These are phyloP conservation scores for Yamadazyma insecticola DNA, from an alignment of 805 yeast genomes.

Conservation along the genomic window DNA sequence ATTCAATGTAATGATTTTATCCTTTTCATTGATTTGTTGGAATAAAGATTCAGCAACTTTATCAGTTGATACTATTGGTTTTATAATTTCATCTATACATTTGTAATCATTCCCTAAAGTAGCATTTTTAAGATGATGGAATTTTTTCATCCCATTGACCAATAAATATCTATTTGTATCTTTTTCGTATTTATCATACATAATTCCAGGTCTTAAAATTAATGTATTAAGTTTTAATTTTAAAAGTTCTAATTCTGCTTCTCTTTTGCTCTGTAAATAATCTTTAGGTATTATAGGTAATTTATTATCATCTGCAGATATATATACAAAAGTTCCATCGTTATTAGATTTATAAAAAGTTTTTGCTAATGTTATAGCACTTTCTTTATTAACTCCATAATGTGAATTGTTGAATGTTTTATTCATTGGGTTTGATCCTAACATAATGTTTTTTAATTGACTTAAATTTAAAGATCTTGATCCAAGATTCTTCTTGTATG, in stretches of 20 bases:
- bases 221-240: conserved; percentile 52
- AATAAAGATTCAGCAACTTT: conserved; percentile 58
- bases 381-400: conserved; percentile 61
- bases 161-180: conserved; percentile 8
- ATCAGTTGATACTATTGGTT: conserved; percentile 66
- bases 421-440: conserved; percentile 62
- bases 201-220: conserved; percentile 74
- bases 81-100: conserved; percentile 42
- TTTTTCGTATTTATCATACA: conserved; percentile 53
- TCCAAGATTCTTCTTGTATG: conserved; percentile 56
- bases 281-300: conserved; percentile 62
- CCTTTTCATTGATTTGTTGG: conserved; percentile 47
- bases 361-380: conserved; percentile 58
- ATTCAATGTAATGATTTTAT: conserved; percentile 53
- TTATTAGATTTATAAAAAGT: conserved; percentile 7
- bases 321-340: conserved; percentile 46
- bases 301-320: conserved; percentile 77
- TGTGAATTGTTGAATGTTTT: conserved; percentile 44
- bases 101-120: conserved; percentile 35
- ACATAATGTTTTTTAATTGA: conserved; percentile 17
- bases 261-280: conserved; percentile 71
- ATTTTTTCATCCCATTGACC: conserved; percentile 32
- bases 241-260: conserved; percentile 62
- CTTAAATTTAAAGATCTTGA: conserved; percentile 12
- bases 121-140: conserved; percentile 40